Base-by-base conservation (phyloP, 495 filamentous ascomycete species). In the Tuber microsphaerosporum region DNA sequence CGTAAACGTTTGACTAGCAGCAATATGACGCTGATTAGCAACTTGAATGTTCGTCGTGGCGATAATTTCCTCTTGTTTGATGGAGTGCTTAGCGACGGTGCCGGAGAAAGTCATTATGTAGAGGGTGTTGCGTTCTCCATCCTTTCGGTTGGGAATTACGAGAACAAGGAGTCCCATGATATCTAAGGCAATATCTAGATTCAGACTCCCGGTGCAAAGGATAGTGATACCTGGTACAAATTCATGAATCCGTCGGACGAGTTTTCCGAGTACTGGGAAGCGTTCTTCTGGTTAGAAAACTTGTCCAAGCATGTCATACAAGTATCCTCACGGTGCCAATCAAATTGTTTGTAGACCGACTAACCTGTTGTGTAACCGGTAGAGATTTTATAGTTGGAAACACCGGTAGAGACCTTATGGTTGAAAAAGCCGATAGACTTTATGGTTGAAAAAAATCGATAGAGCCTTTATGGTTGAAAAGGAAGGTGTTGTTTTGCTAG, bases 141-240 rank as follows among this genome's bases (percentile, higher is more conserved):
- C 39, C 82, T 91, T 17, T 89, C 90, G 0, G 87, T 93, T 46
- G 91, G 90, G 39, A 89, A 90, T 73, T 93, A 93, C 83, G 88
- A 87, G 5, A 78, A 84, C 26, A 73, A 81, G 0, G 76, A 77
- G 20, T 73, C 83, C n/a, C 81, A 86, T 70, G 84, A 84, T 5
- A 87, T 90, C 73, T 83, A 79, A 34, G 85, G 83, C 14, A 84
- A 88, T 43, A 86, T 92, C 34, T 92, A 89, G 88, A 87, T 93
- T 43, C 87, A 89, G 68, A 90, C 90, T 0, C 81, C 85, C 20
- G 69, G 82, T 0, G 81, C 82, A 2, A 75, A 77, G 31, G 75
- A 69, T 10, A 76, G 75, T 0, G 81, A 87, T 43, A 81, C 91
- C 9, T 93, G 91, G 84, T 93, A 93, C 79, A 84, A 85, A 22